Evolutionary conservation across 805 yeast genomes (phyloP).

Genomic region (Scheffersomyces ergatensis): DNA sequence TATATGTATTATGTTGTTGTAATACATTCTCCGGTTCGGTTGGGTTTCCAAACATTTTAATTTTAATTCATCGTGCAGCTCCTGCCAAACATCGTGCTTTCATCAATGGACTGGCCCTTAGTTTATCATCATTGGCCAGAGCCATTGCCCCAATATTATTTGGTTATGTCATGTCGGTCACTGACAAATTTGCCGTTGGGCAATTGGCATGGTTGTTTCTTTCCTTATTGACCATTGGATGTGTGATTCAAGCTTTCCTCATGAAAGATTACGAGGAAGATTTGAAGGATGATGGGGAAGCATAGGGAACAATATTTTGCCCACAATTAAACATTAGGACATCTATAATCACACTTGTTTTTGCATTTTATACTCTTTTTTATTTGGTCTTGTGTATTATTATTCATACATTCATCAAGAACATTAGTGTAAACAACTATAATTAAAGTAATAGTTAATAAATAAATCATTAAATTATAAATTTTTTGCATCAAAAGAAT

Average conservation of each 20-base stretch:
- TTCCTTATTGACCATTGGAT: conserved; percentile 16
- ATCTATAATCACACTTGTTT: too few species aligned
- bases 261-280: conserved; percentile 28
- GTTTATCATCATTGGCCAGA: conserved; percentile 53
- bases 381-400: too few species aligned
- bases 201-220: conserved; percentile 32
- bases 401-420: too few species aligned
- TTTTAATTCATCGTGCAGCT: conserved; percentile 55
- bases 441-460: too few species aligned
- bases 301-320: too few species aligned
- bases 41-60: conserved; percentile 51
- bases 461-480: too few species aligned
- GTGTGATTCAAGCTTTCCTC: conserved; percentile 17
- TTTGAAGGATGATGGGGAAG: conserved; percentile 14
- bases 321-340: too few species aligned
- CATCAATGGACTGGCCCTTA: conserved; percentile 56
- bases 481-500: too few species aligned
- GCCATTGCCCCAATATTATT: conserved; percentile 55
- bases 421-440: too few species aligned
- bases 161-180: conserved; percentile 43
- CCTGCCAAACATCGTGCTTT: conserved; percentile 54
- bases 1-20: conserved; percentile 26
- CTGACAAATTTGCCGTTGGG: conserved; percentile 21
- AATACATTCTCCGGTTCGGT: conserved; percentile 41
- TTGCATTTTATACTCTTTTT: too few species aligned